Base-by-base conservation (phyloP, 306 rosid genomes). In the Rosa persica region DNA sequence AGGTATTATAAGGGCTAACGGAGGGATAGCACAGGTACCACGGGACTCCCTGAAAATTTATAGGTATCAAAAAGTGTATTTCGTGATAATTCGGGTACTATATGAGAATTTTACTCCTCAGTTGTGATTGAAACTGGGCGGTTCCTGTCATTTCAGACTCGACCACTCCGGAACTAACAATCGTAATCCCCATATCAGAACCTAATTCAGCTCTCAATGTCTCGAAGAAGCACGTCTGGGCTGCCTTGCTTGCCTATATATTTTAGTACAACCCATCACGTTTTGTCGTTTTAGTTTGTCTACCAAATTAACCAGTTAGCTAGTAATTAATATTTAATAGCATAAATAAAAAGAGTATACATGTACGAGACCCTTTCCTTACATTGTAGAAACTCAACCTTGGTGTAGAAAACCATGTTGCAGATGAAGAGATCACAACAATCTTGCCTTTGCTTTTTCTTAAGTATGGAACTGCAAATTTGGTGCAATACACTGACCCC, bases 181-280 rank as follows among this genome's bases (percentile, higher is more conserved):
- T 89, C 22, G 93, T 90, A 4, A 92, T 70, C n/a, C 87, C 78
- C 10, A 92, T 54, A 0, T 89, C 88, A 4, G 80, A 48, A 23
- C 90, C 90, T 25, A 93, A 69, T 60, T 90, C 97, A 15, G 81
- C 79, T 64, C 85, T 85, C 80, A 93, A 11, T 22, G 91, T 78
- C 85, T 93, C 93, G 16, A 67, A 93, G 40, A 90, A 70, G 70
- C 72, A 79, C 17, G 73, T 71, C 3, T 81, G 38, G 0, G 93
- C 92, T 57, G 93, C 91, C 77, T 90, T 90, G 85, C 91, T 90
- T 62, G 93, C 91, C 94, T 88, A 85, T 42, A 48, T 57, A n/a
- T 8, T 19, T 19, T 20, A 9, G 20, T 6, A 55, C 7, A 55
- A 20, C 5, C 25, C 27, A 22, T 54, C 12, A 54, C 25, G 25